phyloP scores from a whole-genome alignment of 2,329 filamentous ascomycete genomes.

The Fusarium dlaminii region DNA sequence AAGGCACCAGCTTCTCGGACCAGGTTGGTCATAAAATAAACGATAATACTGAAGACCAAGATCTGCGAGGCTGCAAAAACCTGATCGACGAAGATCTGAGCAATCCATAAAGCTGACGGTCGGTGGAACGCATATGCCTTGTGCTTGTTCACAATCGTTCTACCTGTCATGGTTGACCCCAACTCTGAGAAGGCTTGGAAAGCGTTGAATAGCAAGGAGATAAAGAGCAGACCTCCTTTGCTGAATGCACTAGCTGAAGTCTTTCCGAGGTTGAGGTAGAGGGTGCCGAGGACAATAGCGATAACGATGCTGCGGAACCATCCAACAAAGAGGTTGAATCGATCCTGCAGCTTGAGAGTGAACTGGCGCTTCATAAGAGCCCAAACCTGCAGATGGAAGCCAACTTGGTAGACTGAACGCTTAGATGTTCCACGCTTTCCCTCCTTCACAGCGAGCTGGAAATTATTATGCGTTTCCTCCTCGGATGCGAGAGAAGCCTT shows the following conservation, averaged over 20 bases:
- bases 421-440: conserved; percentile 80
- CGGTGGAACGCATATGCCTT: conserved; percentile 84
- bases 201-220: conserved; percentile 84
- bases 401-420: conserved; percentile 82
- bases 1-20: conserved; percentile 77
- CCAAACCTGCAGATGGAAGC: conserved; percentile 85
- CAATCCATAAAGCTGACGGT: conserved; percentile 84
- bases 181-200: conserved; percentile 87
- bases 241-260: conserved; percentile 79
- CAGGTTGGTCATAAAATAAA: conserved; percentile 82
- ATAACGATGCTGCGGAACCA: conserved; percentile 76
- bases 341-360: conserved; percentile 86
- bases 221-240: conserved; percentile 83
- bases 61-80: conserved; percentile 77
- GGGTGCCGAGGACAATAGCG: conserved; percentile 80
- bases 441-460: conserved; percentile 77
- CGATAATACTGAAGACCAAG: conserved; percentile 75
- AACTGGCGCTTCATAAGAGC: conserved; percentile 86
- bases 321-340: conserved; percentile 77
- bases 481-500: conserved; percentile 70
- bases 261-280: conserved; percentile 76
- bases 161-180: conserved; percentile 80
- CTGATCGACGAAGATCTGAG: conserved; percentile 82
- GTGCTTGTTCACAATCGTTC: conserved; percentile 85
- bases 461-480: conserved; percentile 76